A percentile compares a stretch with the other conserved stretches of the same genome.
phyloP scores from a whole-genome alignment of 345 rosid species.

The Eucalyptus fibrosa region DNA sequence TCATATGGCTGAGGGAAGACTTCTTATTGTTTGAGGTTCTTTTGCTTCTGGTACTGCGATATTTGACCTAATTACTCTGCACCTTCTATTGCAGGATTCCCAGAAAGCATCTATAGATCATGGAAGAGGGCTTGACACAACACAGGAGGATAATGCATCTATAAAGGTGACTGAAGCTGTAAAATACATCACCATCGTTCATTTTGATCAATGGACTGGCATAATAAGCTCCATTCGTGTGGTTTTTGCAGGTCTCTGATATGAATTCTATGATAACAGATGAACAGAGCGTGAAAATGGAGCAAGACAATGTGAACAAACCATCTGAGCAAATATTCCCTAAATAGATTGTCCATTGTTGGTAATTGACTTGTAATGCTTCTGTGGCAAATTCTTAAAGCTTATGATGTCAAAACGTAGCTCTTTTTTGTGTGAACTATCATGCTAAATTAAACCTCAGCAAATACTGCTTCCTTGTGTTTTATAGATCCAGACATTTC shows the following conservation, averaged over 20 bases:
- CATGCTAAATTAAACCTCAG: background rate
- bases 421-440: background rate
- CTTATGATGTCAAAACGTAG: background rate
- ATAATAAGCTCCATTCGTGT: background rate
- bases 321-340: conserved; percentile 35
- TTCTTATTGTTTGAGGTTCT: background rate
- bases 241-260: conserved; percentile 35
- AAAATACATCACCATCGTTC: background rate
- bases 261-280: conserved; percentile 41
- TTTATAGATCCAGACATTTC: background rate
- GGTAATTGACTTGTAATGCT: background rate
- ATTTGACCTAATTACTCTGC: background rate
- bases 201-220: background rate
- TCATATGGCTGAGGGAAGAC: background rate
- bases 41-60: background rate
- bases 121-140: conserved; percentile 34
- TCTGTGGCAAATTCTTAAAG: background rate
- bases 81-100: conserved; percentile 33
- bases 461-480: background rate
- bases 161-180: conserved; percentile 27
- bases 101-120: conserved; percentile 36
- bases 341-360: conserved; percentile 3
- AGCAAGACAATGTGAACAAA: conserved; percentile 48
- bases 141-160: conserved; percentile 33
- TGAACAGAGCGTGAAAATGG: conserved; percentile 52